These are phyloP conservation scores for Carnegiea gigantea DNA, from an alignment of 179 eudicot species.

Conservation along the genomic window DNA sequence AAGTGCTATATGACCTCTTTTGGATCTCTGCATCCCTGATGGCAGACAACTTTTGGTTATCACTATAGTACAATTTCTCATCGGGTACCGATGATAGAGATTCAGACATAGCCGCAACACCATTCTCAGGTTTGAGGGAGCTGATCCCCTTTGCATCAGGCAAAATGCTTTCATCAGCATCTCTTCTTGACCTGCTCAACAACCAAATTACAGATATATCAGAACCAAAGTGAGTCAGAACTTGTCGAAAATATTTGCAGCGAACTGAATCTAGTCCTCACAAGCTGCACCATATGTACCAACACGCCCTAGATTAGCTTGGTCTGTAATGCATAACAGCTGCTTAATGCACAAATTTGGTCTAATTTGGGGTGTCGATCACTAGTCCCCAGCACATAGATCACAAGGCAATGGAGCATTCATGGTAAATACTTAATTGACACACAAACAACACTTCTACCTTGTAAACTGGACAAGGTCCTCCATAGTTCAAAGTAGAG, in stretches of 20 bases:
- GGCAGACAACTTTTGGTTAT: constrained; percentile 48
- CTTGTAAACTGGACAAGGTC: no score
- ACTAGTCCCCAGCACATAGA: not conserved
- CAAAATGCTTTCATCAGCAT: constrained; percentile 33
- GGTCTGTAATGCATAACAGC: no score
- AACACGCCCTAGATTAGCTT: not conserved
- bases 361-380: not conserved
- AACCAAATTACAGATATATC: constrained; percentile 9
- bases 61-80: constrained; percentile 63
- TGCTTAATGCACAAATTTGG: no score
- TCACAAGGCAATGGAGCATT: not conserved
- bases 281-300: not conserved
- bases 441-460: not conserved
- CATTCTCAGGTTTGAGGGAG: constrained; percentile 40
- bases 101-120: constrained; percentile 50
- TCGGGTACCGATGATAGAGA: constrained; percentile 56
- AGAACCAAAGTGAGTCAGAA: not conserved
- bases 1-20: constrained; percentile 44
- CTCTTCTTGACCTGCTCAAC: constrained; percentile 51
- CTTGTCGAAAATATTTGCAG: not conserved
- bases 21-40: constrained; percentile 48
- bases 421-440: not conserved
- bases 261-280: not conserved
- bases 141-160: constrained; percentile 34
- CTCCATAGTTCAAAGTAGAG: not conserved